Base-by-base conservation (phyloP, 106 monocot genomes). In the Dendrobium nobile region DNA sequence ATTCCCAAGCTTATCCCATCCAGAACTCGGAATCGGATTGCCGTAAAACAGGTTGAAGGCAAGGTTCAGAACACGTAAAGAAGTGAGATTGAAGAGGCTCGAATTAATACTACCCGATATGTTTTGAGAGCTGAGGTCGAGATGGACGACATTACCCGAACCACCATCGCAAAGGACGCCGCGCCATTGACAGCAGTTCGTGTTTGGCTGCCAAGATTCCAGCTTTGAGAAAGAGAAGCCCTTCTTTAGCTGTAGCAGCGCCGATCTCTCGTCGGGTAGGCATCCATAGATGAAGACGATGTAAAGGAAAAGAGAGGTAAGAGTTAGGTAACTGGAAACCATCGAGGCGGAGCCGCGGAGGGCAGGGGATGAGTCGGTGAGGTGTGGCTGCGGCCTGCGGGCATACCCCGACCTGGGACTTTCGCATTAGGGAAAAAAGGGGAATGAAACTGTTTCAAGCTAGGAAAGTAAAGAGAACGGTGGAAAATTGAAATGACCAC, bases 101-200 rank as follows among this genome's bases (percentile, higher is more conserved):
- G 28, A 1, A 77, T 68, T 40, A 37, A 92, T 22, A 17, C 5
- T 48, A 56, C 89, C 84, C 33, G 83, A 78, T 31, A 92, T 41
- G 70, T 16, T 22, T 4, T 61, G 79, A 64, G n/a, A 37, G 78
- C 76, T 72, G 72, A 93, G 93, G 48, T 93, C 83, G 43, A 93
- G 90, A n/a, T 28, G 72, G 58, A 76, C 85, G 75, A 93, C 87
- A 47, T 22, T 47, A 37, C 70, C 81, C 0, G 70, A 70, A 70
- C 31, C 37, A 37, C 33, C 2, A 42, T 87, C 79, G 70, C 93
- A 93, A 5, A 65, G 72, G 27, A 93, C 83, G n/a, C 93, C 88
- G 5, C 59, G 59, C 93, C 93, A 93, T 33, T 0, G 72, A 81
- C 93, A 93, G 56, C 89, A 89, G 81, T 93, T 86, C 7, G 83